Evolutionary conservation across 768 basidiomycete species (phyloP), one percentile per base, ranked within the genome.

Genomic region (Sarcomyxa edulis): DNA sequence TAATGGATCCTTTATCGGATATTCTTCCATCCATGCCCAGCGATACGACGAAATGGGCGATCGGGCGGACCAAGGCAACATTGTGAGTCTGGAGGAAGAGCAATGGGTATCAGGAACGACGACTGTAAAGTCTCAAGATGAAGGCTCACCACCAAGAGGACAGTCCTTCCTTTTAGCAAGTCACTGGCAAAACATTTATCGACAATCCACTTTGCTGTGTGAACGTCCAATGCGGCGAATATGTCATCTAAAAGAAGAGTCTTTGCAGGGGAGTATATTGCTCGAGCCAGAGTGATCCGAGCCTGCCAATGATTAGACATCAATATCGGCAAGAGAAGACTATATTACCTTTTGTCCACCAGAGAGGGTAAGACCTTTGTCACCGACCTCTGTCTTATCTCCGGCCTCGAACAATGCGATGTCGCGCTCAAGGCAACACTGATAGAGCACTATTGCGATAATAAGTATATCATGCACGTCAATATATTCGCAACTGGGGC

Each of bases 341-440:
- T 19, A n/a, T n/a, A n/a, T 49, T 35, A 62, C 66, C 40, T 70
- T 69, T 35, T 69, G 68, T 23, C 67, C 67, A 19, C 67, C 67
- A 6, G 60, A 62, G 23, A 70, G 41, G 3, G 68, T 76, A 47
- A 59, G 26, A 6, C 77, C 77, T 48, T 74, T 78, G 44, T 80
- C 77, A 11, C 77, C 77, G n/a, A 80, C 70, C 44, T 52, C 51
- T 2, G 40, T 48, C n/a, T 49, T 27, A 39, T 49, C 47, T 6
- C 42, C 47, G 31, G 45, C 47, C 31, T 48, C 62, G 24, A 89
- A 74, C 39, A 86, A 59, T 27, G 78, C 72, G 4, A 91, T 59
- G 52, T 92, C 89, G 3, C 71, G 68, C 42, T 83, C 80, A 29
- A 92, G 63, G 39, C 76, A 83, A n/a, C 87, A 79, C 51, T 88